Percentiles rank a stretch among this genome's conserved stretches.
phyloP scores from a whole-genome alignment of 805 yeast genomes.

The Nakazawaea populi region DNA sequence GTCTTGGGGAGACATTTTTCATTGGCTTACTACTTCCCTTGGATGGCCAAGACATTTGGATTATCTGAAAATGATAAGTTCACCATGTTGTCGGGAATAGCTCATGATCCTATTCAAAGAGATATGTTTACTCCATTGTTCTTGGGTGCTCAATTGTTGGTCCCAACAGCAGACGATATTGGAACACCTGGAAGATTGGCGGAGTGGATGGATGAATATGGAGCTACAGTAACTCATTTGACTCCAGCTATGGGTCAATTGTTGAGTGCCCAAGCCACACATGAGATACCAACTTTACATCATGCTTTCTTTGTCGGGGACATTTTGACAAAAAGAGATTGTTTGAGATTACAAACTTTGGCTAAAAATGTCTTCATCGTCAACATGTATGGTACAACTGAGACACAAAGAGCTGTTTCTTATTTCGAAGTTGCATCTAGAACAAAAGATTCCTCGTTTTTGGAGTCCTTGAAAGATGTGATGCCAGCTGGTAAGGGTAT shows the following conservation, averaged over 20 bases:
- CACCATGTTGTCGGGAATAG: constrained; percentile 98
- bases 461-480: constrained; percentile 83
- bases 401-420: constrained; percentile 97
- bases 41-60: constrained; percentile 91
- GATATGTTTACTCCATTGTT: constrained; percentile 98
- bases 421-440: constrained; percentile 83
- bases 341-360: constrained; percentile 83
- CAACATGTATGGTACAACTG: constrained; percentile 99
- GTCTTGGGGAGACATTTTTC: constrained; percentile 97
- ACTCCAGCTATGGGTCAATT: constrained; percentile 99
- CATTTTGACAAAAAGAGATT: constrained; percentile 93
- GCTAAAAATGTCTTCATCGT: constrained; percentile 88
- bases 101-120: constrained; percentile 98
- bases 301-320: constrained; percentile 99
- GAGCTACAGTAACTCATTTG: constrained; percentile 93
- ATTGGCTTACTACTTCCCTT: constrained; percentile 93
- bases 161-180: constrained; percentile 95
- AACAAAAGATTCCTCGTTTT: constrained; percentile 59
- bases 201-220: constrained; percentile 90
- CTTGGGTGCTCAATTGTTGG: constrained; percentile 86
- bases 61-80: constrained; percentile 77
- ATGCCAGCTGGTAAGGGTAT: constrained; percentile 99
- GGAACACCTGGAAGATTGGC: constrained; percentile 98
- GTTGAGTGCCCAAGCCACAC: constrained; percentile 89
- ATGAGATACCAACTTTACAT: constrained; percentile 77